Base-by-base conservation (phyloP, 2,329 filamentous ascomycete species). In the Xylariaceae sp. region DNA sequence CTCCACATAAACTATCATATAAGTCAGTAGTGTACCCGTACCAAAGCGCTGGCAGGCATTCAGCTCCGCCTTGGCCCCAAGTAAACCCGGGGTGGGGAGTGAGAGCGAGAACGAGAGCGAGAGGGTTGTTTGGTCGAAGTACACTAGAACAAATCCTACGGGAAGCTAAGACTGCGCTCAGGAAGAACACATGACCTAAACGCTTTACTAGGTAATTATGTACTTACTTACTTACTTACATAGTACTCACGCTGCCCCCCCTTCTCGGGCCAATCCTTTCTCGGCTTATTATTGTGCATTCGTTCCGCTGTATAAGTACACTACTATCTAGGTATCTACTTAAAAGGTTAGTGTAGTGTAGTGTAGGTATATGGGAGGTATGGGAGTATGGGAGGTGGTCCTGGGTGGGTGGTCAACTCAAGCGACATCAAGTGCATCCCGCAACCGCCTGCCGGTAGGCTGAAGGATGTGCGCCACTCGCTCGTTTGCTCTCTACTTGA, bases 1-100 rank as follows among this genome's bases (percentile, higher is more conserved):
- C 55, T 51, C 47, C 40, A 35, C 48, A 51, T 40, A 42, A 53
- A 46, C 49, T 51, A 56, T 43, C 42, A 19, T 19, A 19, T 19
- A 19, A 2, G 19, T 19, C 1, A 19, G 19, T 19, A 19, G 19
- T 19, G 19, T 19, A 19, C 19, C 19, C 19, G 19, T 53, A 53
- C 53, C 56, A 19, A 19, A 42, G 42, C 46, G 42, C 43, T 27
- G 31, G 41, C 37, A 50, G 47, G 50, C 43, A 19, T 56, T 58
- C 56, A 59, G 56, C 56, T 51, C 41, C 31, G 45, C 44, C 56
- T 56, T 56, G 44, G 56, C 56, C 34, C 29, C 34, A 29, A 26
- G 27, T 19, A 9, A n/a, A 19, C 42, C 50, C 19, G 19, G 19
- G 19, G 19, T 19, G 19, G 19, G 19, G 19, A 19, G 19, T 19